phyloP scores from a whole-genome alignment of 257 asterid species.

The Solanum chmielewskii region DNA sequence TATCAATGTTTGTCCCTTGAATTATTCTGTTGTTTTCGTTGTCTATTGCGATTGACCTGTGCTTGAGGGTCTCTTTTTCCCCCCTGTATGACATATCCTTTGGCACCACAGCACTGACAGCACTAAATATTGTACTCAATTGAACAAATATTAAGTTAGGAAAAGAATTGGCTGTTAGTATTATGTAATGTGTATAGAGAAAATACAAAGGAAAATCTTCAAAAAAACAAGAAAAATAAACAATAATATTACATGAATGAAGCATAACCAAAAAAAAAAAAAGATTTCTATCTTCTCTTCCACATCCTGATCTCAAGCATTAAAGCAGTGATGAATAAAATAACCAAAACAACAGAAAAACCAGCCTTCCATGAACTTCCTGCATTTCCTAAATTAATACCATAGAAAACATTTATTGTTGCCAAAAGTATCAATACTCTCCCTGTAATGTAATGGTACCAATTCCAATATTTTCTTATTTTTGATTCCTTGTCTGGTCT shows the following conservation, averaged over 20 bases:
- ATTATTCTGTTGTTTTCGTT: not conserved
- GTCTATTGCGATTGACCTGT: not conserved
- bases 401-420: slow-evolving; percentile 60
- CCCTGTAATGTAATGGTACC: slow-evolving; percentile 69
- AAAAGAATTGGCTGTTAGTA: not conserved
- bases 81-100: slow-evolving; percentile 67
- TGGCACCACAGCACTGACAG: slow-evolving; percentile 80
- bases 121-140: slow-evolving; percentile 11
- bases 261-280: not conserved
- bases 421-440: slow-evolving; percentile 53
- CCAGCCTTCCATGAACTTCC: slow-evolving; percentile 74
- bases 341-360: slow-evolving; percentile 41
- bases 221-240: not conserved
- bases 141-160: not conserved
- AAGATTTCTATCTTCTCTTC: slow-evolving; percentile 5
- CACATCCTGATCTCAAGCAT: slow-evolving; percentile 52
- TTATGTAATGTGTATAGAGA: not conserved
- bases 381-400: slow-evolving; percentile 49
- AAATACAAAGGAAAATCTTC: not conserved
- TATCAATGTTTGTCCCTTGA: not conserved
- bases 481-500: slow-evolving; percentile 68
- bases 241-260: not conserved
- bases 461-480: slow-evolving; percentile 74
- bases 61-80: slow-evolving; percentile 41
- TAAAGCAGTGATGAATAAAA: slow-evolving; percentile 27